Base-by-base conservation (phyloP, 179 eudicot genomes). In the Spergularia azorica region DNA sequence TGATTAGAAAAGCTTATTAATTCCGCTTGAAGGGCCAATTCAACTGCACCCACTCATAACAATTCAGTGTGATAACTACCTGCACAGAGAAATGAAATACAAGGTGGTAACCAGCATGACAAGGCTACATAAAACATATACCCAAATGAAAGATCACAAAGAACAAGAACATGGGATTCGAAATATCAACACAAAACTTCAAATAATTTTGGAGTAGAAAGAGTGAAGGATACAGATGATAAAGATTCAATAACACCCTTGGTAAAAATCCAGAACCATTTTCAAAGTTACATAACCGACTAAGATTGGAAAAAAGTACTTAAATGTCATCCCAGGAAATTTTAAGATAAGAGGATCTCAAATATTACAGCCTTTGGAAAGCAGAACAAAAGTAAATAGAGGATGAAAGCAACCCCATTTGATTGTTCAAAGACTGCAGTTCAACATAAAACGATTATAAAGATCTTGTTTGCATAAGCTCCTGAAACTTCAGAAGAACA, bases 391-490 rank as follows among this genome's bases (percentile, higher is more conserved):
- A 46, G 69, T 38, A 63, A 52, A 70, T 7, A 20, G 21, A 63
- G 65, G 55, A 73, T 58, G 65, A 63, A 69, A 70, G 79, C 81
- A 76, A 76, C 67, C 15, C 81, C 77, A 70, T 78, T 80, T 78
- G 80, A 61, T 76, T 17, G 79, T 84, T 84, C 75, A 81, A 84
- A 79, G 81, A 86, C 79, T 67, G 76, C 84, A 61, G 84, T 70
- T 84, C 48, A 76, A 70, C 79, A n/a, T 66, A 79, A 83, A 83
- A 67, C 61, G 54, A 60, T 56, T 84, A 60, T 57, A 84, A 83
- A 86, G 83, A 67, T 83, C 86, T 86, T 79, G 86, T 83, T 86
- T 81, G 89, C 89, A 84, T 81, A 81, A 41, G 87, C 87, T 81
- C 83, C 83, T 68, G 83, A 86, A 86, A 86, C 87, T 84, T 79